Percentiles rank a stretch among this genome's conserved stretches.
Evolutionary conservation across 805 yeast species (phyloP).

Genomic region (Metschnikowia matae): DNA sequence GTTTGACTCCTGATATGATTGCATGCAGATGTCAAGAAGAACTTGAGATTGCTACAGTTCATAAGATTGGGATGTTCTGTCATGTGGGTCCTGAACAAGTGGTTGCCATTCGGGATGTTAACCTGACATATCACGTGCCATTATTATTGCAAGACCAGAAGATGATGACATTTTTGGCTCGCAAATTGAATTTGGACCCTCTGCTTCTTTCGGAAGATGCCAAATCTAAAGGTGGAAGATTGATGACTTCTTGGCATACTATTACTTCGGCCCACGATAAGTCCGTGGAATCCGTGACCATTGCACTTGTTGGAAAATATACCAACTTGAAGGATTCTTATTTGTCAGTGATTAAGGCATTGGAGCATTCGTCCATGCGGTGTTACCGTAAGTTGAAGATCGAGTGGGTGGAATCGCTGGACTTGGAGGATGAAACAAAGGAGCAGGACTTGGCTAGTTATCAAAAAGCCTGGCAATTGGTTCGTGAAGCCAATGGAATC

Average conservation of each 20-base stretch:
- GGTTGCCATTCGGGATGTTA: conserved; percentile 92
- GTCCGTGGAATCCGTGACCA: conserved; percentile 81
- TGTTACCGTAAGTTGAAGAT: conserved; percentile 80
- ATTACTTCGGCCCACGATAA: conserved; percentile 79
- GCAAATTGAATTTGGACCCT: conserved; percentile 59
- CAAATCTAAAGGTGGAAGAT: conserved; percentile 56
- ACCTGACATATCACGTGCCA: conserved; percentile 97
- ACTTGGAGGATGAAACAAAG: conserved; percentile 74
- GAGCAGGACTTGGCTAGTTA: conserved; percentile 64
- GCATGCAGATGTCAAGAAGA: conserved; percentile 93
- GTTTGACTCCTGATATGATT: conserved; percentile 93
- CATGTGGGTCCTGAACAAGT: conserved; percentile 99
- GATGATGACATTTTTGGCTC: conserved; percentile 65
- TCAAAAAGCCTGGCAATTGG: conserved; percentile 93
- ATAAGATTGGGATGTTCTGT: conserved; percentile 97
- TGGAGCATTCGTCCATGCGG: conserved; percentile 93
- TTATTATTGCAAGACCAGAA: conserved; percentile 82
- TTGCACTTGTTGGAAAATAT: conserved; percentile 97
- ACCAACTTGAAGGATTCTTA: conserved; percentile 94
- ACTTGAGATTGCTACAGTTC: conserved; percentile 80
- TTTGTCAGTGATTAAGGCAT: conserved; percentile 87
- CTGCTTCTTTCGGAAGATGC: conserved; percentile 45
- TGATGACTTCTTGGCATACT: conserved; percentile 74
- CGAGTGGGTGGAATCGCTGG: conserved; percentile 94
- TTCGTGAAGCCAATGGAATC: conserved; percentile 93